phyloP scores from a whole-genome alignment of 257 asterid species.

The Solanum chilense region DNA sequence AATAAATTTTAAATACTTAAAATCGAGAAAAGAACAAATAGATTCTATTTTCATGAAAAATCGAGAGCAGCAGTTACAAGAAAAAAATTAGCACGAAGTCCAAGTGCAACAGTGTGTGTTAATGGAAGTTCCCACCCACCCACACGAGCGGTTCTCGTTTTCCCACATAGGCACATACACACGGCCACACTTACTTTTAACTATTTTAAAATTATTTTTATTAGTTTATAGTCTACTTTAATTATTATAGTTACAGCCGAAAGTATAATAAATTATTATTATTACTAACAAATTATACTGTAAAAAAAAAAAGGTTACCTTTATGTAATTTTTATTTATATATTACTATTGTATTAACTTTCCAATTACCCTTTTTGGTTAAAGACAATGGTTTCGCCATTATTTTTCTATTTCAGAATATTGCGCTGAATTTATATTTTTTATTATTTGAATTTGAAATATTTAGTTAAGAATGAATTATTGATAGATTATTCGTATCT shows the following conservation, averaged over 20 bases:
- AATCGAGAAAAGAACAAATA: background rate
- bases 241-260: background rate
- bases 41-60: conserved; percentile 9
- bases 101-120: conserved; percentile 6
- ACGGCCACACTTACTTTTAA: background rate
- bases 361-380: background rate
- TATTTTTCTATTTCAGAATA: no score
- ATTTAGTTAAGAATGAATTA: background rate
- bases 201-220: no score
- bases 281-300: background rate
- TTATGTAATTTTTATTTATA: background rate
- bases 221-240: background rate
- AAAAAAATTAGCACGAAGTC: background rate
- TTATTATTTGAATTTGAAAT: background rate
- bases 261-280: background rate
- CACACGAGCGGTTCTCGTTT: conserved; percentile 27
- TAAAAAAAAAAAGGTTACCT: background rate
- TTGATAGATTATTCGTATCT: background rate
- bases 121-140: conserved; percentile 12
- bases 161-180: background rate
- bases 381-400: no score
- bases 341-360: background rate
- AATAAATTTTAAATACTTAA: no score
- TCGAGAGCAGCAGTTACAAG: conserved; percentile 3
- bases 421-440: no score